A percentile compares a stretch with the other conserved stretches of the same genome.
Evolutionary conservation across 495 filamentous ascomycete genomes (phyloP).

Genomic region (Thozetella sp.): DNA sequence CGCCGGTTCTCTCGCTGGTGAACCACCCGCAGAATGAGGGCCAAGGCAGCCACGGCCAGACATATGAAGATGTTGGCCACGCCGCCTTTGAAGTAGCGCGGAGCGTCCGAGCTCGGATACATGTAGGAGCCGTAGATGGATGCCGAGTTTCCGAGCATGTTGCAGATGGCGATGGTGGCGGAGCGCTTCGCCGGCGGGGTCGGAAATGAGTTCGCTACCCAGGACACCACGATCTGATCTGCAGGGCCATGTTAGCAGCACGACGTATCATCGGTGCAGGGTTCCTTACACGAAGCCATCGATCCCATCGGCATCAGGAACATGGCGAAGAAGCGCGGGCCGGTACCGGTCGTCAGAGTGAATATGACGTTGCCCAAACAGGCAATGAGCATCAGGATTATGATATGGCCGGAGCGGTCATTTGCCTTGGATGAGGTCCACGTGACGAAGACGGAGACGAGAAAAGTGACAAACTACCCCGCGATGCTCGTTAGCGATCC

Average conservation of each 20-base stretch:
- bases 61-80: slow-evolving; percentile 47
- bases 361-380: slow-evolving; percentile 51
- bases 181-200: slow-evolving; percentile 56
- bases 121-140: slow-evolving; percentile 61
- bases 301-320: slow-evolving; percentile 53
- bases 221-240: slow-evolving; percentile 49
- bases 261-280: too few species aligned
- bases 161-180: slow-evolving; percentile 55
- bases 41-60: slow-evolving; percentile 34
- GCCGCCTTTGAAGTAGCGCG: slow-evolving; percentile 48
- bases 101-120: slow-evolving; percentile 50
- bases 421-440: slow-evolving; percentile 36
- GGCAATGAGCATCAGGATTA: slow-evolving; percentile 44
- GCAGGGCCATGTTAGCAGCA: slow-evolving; percentile 6
- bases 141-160: slow-evolving; percentile 53
- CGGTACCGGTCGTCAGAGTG: slow-evolving; percentile 39
- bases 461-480: slow-evolving; percentile 23
- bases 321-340: slow-evolving; percentile 50
- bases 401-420: slow-evolving; percentile 44
- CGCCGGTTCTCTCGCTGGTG: slow-evolving; percentile 50
- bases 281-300: slow-evolving; percentile 35
- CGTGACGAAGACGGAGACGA: slow-evolving; percentile 34
- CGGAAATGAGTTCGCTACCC: slow-evolving; percentile 54
- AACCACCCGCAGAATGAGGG: slow-evolving; percentile 41
- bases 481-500: background rate